A percentile compares a stretch with the other conserved stretches of the same genome.
Evolutionary conservation across 805 yeast species (phyloP).

Genomic region (Kazachstania psychrophila): DNA sequence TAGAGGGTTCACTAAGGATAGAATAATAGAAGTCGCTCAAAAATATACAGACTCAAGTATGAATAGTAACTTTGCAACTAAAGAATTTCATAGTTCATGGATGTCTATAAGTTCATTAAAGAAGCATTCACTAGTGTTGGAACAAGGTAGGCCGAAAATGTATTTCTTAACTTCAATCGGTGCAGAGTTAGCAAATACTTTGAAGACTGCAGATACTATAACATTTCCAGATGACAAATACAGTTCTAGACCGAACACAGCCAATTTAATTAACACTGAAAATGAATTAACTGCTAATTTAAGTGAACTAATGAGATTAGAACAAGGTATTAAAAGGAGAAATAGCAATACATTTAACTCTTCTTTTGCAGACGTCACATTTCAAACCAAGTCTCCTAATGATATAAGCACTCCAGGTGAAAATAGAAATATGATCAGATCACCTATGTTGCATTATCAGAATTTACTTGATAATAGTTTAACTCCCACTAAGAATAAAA

Average conservation of each 20-base stretch:
- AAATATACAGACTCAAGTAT: constrained; percentile 52
- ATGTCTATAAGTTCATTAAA: constrained; percentile 52
- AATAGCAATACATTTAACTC: constrained; percentile 4
- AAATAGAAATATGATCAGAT: no score
- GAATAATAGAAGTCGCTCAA: constrained; percentile 45
- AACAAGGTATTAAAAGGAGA: neutral
- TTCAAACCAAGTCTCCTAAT: constrained; percentile 4
- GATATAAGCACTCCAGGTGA: neutral
- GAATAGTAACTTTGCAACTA: constrained; percentile 47
- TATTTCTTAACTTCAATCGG: constrained; percentile 70
- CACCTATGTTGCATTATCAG: no score
- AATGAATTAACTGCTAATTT: constrained; percentile 18
- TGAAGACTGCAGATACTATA: constrained; percentile 40
- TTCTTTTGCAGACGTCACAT: constrained; percentile 14
- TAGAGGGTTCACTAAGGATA: constrained; percentile 56
- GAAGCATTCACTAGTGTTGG: constrained; percentile 47
- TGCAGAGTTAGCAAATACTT: constrained; percentile 44
- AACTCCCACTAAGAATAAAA: neutral
- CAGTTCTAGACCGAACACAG: constrained; percentile 3
- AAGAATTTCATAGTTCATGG: constrained; percentile 72
- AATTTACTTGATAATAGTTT: neutral
- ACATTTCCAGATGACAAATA: constrained; percentile 22
- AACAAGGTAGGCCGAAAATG: constrained; percentile 47
- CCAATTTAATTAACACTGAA: constrained; percentile 2
- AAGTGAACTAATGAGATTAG: constrained; percentile 10